phyloP scores from a whole-genome alignment of 257 asterid species.

The Hygrophila difformis region DNA sequence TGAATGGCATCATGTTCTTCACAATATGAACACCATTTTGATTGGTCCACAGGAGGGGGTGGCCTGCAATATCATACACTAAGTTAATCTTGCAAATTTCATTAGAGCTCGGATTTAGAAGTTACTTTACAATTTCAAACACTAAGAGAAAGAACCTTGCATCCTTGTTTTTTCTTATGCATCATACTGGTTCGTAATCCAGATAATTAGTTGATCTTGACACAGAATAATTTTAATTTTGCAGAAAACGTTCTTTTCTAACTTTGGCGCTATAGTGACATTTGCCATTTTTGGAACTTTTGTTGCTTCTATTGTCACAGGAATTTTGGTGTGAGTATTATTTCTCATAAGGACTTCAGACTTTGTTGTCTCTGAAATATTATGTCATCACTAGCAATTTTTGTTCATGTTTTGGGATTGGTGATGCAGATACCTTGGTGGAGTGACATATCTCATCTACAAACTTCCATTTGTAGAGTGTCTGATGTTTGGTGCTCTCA shows the following conservation, averaged over 20 bases:
- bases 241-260: constrained; percentile 98
- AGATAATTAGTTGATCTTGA: too few species aligned
- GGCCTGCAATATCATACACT: too few species aligned
- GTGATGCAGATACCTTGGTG: constrained; percentile 78
- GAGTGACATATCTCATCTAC: constrained; percentile 72
- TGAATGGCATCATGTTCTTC: too few species aligned
- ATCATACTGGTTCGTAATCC: too few species aligned
- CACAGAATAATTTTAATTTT: constrained; percentile 12
- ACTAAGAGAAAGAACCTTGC: too few species aligned
- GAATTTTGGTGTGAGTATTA: constrained; percentile 81
- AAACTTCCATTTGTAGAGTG: constrained; percentile 92
- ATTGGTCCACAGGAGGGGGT: too few species aligned
- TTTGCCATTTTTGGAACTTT: constrained; percentile 89
- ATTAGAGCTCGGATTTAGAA: too few species aligned
- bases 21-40: too few species aligned
- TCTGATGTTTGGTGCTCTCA: constrained; percentile 98
- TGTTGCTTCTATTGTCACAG: constrained; percentile 83
- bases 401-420: constrained; percentile 12
- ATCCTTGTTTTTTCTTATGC: too few species aligned
- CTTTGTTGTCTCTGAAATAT: constrained; percentile 10
- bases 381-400: constrained; percentile 2
- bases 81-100: neutral
- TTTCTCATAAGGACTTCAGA: constrained; percentile 16
- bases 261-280: constrained; percentile 94
- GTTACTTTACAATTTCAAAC: too few species aligned